Conservation (phyloP, 179 eudicot genomes). For the Sideroxylon spinosum region DNA sequence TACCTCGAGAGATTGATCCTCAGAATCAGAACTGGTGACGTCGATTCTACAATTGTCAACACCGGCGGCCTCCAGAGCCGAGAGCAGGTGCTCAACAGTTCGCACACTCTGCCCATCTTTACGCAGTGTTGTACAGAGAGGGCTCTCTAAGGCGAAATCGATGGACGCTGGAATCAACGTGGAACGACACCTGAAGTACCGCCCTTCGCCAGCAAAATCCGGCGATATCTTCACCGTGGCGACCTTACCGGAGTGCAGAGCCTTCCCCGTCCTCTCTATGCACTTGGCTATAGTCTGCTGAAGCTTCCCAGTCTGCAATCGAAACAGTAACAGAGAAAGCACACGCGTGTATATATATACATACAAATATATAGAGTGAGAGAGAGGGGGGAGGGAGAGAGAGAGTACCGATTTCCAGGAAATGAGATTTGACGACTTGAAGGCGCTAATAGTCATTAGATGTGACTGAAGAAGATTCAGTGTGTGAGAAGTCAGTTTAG, state of each 20-base stretch:
- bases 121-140: slow-evolving; percentile 69
- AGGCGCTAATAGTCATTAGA: slow-evolving; percentile 23
- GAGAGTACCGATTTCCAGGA: slow-evolving; percentile 65
- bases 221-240: slow-evolving; percentile 60
- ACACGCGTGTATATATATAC: too few species aligned
- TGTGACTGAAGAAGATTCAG: too few species aligned
- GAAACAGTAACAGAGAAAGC: background rate
- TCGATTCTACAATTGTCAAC: slow-evolving; percentile 83
- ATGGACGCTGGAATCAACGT: slow-evolving; percentile 52
- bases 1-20: slow-evolving; percentile 49
- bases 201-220: slow-evolving; percentile 58
- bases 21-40: slow-evolving; percentile 23
- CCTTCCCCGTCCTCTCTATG: slow-evolving; percentile 53
- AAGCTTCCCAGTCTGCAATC: slow-evolving; percentile 58
- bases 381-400: slow-evolving; percentile 18
- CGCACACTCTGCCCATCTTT: slow-evolving; percentile 51
- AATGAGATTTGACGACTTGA: slow-evolving; percentile 42
- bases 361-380: background rate
- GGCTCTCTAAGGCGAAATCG: slow-evolving; percentile 43
- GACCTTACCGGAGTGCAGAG: slow-evolving; percentile 61
- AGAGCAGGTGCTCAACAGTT: slow-evolving; percentile 90
- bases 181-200: slow-evolving; percentile 49
- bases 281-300: slow-evolving; percentile 64
- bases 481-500: too few species aligned
- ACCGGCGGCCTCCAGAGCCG: slow-evolving; percentile 79